A percentile compares a stretch with the other conserved stretches of the same genome.
phyloP scores from a whole-genome alignment of 345 rosid genomes.

The Trapa bicornis region DNA sequence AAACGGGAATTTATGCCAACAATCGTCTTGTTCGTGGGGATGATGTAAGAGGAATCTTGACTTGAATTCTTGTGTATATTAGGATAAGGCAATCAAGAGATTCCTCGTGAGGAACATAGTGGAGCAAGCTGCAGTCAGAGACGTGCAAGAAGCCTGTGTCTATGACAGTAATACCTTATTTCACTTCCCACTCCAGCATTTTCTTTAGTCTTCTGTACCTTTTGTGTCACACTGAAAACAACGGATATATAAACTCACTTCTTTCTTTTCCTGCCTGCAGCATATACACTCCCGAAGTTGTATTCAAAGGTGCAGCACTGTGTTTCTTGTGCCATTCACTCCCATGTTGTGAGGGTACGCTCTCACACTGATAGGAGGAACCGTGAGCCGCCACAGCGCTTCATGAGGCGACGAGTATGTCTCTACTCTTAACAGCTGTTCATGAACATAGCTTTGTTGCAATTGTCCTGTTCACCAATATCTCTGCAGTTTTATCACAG shows the following conservation, averaged over 20 bases:
- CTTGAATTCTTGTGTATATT: no score
- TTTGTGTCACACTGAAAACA: background rate
- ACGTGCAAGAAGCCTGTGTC: constrained; percentile 79
- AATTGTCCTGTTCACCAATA: background rate
- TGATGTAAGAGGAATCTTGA: background rate
- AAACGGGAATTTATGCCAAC: background rate
- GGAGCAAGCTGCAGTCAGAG: constrained; percentile 85
- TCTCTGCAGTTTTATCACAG: background rate
- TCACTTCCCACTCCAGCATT: background rate
- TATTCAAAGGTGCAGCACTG: constrained; percentile 90
- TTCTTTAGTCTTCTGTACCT: background rate
- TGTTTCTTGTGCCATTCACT: constrained; percentile 85
- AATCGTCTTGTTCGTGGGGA: no score
- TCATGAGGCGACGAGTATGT: constrained; percentile 61
- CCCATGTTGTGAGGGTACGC: no score
- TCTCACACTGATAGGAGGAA: no score
- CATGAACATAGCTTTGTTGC: background rate
- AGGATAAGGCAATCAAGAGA: constrained; percentile 87
- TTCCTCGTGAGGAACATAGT: constrained; percentile 84
- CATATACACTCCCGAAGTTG: constrained; percentile 60
- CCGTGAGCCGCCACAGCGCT: constrained; percentile 90
- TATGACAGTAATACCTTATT: constrained; percentile 36
- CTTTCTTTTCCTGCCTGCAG: constrained; percentile 19
- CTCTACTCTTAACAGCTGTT: background rate
- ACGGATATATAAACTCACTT: background rate